These are phyloP conservation scores for Sistotremastrum niveocremeum DNA, from an alignment of 768 basidiomycete species.

Conservation along the genomic window DNA sequence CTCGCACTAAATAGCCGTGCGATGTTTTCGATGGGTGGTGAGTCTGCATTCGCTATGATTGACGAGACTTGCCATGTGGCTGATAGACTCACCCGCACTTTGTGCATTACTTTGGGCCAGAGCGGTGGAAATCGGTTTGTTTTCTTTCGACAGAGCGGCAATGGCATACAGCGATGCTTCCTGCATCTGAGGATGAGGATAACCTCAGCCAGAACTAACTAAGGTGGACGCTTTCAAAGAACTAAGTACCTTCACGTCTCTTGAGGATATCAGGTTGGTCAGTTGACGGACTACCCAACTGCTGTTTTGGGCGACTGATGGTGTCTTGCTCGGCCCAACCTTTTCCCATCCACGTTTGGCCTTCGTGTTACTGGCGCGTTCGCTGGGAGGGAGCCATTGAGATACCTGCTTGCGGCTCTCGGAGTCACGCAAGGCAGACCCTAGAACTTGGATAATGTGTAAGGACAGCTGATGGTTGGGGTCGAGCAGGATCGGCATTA, in stretches of 20 bases:
- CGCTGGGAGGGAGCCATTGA: constrained; percentile 49
- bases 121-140: constrained; percentile 32
- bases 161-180: constrained; percentile 54
- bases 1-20: constrained; percentile 41
- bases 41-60: neutral
- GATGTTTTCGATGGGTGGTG: neutral
- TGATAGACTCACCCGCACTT: constrained; percentile 19
- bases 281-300: constrained; percentile 49
- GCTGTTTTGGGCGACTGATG: constrained; percentile 29
- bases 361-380: constrained; percentile 41
- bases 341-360: constrained; percentile 68
- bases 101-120: constrained; percentile 33
- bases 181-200: constrained; percentile 31
- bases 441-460: constrained; percentile 48
- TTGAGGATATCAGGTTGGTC: constrained; percentile 30
- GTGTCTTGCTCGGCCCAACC: constrained; percentile 25
- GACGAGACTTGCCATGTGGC: neutral
- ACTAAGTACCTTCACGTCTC: constrained; percentile 38
- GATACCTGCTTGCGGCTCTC: constrained; percentile 37
- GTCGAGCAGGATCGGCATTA: constrained; percentile 47
- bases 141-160: constrained; percentile 55
- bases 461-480: constrained; percentile 26
- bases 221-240: neutral
- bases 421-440: constrained; percentile 32
- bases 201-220: neutral